A percentile compares a stretch with the other conserved stretches of the same genome.
Evolutionary conservation across 345 rosid species (phyloP).

Genomic region (Hibiscus syriacus): DNA sequence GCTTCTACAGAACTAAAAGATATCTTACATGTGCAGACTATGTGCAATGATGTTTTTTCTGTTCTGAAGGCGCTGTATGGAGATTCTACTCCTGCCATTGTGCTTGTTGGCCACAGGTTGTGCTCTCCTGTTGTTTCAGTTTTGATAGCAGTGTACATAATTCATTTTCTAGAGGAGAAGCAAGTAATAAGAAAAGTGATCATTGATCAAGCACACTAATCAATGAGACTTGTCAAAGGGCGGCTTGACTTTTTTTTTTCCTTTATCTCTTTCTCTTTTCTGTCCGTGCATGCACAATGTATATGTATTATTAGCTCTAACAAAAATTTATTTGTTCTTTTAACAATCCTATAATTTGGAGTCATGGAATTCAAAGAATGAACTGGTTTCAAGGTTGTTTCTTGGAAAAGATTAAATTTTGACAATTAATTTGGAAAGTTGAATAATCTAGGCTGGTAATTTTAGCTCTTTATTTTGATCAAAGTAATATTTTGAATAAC

Average conservation of each 20-base stretch:
- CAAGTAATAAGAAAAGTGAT: no score
- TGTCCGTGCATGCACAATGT: no score
- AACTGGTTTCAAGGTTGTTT: background rate
- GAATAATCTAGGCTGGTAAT: background rate
- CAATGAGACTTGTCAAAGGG: no score
- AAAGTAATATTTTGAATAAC: background rate
- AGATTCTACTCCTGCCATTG: conserved; percentile 82
- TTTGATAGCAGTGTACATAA: no score
- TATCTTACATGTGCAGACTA: conserved; percentile 51
- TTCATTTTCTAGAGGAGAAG: no score
- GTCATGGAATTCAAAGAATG: conserved; percentile 3
- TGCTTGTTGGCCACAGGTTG: conserved; percentile 95
- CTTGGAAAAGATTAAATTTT: background rate
- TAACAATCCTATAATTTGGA: background rate
- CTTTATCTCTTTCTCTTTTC: background rate
- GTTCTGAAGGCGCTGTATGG: conserved; percentile 79
- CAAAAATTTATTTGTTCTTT: background rate
- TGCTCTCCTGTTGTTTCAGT: conserved; percentile 1
- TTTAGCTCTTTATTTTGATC: background rate
- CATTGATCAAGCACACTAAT: no score
- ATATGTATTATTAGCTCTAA: background rate
- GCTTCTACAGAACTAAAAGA: background rate
- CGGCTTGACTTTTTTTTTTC: background rate
- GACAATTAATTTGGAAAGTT: background rate
- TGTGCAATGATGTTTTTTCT: conserved; percentile 79